Evolutionary conservation across 2,329 filamentous ascomycete genomes (phyloP).

Genomic region (Trichoderma semiorbis): DNA sequence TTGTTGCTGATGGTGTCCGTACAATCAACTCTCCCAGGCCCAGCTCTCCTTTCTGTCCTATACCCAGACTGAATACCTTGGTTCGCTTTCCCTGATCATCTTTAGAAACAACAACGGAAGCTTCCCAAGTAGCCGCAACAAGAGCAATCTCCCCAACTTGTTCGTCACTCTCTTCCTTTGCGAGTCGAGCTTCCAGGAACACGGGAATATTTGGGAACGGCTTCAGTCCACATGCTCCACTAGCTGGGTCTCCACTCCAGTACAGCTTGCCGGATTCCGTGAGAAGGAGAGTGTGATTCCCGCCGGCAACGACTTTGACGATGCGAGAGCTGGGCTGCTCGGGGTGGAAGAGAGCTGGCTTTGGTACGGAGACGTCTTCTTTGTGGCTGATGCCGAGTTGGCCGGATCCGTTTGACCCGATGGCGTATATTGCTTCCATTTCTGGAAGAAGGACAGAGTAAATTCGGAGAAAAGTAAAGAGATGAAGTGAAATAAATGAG

Average conservation of each 20-base stretch:
- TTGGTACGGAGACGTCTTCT: conserved; percentile 67
- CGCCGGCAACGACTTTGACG: conserved; percentile 57
- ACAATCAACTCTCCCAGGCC: conserved; percentile 57
- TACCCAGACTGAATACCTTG: conserved; percentile 61
- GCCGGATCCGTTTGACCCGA: conserved; percentile 75
- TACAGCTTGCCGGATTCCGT: conserved; percentile 58
- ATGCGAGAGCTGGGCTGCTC: conserved; percentile 36
- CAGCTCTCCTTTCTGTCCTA: conserved; percentile 68
- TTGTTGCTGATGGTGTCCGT: conserved; percentile 44
- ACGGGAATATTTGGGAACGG: conserved; percentile 31
- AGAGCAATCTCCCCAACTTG: conserved; percentile 33
- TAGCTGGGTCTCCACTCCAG: conserved; percentile 59
- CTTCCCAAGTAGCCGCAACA: conserved; percentile 76
- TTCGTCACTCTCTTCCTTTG: conserved; percentile 28
- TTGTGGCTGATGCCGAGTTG: conserved; percentile 69
- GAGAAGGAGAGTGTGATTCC: conserved; percentile 81
- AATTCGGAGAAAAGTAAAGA: not conserved
- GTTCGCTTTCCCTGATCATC: conserved; percentile 43
- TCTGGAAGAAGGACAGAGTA: not conserved
- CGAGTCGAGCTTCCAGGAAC: conserved; percentile 41
- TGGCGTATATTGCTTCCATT: conserved; percentile 58
- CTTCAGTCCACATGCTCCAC: conserved; percentile 52
- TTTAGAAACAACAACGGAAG: conserved; percentile 58
- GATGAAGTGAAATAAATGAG: not conserved
- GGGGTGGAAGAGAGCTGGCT: conserved; percentile 55